These are phyloP conservation scores for Zanthoxylum bungeanum DNA, from an alignment of 345 rosid species.

Conservation along the genomic window DNA sequence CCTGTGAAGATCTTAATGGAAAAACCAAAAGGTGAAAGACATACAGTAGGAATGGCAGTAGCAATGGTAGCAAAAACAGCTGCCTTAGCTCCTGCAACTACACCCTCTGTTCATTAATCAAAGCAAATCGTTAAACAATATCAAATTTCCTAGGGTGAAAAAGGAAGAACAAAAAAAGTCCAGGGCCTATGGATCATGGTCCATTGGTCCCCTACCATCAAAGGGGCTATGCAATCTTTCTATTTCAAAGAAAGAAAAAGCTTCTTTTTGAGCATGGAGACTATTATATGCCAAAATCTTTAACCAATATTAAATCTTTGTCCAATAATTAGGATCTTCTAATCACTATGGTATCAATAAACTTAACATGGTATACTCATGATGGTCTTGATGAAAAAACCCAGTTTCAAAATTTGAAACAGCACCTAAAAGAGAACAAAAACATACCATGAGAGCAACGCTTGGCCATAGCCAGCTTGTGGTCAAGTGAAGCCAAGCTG, in stretches of 20 bases:
- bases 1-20: not conserved
- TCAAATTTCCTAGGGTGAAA: not conserved
- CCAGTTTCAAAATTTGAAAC: not conserved
- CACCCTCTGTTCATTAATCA: conserved; percentile 60
- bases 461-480: conserved; percentile 60
- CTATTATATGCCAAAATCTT: conserved; percentile 7
- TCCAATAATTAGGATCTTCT: not conserved
- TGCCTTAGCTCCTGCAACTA: conserved; percentile 80
- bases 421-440: not conserved
- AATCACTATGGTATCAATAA: not conserved
- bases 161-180: not conserved
- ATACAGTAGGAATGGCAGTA: conserved; percentile 81
- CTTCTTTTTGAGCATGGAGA: conserved; percentile 6
- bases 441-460: conserved; percentile 50
- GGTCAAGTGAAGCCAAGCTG: conserved; percentile 49
- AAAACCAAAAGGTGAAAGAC: not conserved
- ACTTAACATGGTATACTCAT: conserved; percentile 1
- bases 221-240: not conserved
- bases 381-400: conserved; percentile 1
- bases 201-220: conserved; percentile 5
- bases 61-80: conserved; percentile 65
- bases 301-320: conserved; percentile 5
- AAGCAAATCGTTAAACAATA: not conserved
- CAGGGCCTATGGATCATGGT: not conserved
- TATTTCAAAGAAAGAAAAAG: not conserved